These are phyloP conservation scores for Colletotrichum cordylinicola DNA, from an alignment of 2,329 filamentous ascomycete genomes.

Conservation along the genomic window DNA sequence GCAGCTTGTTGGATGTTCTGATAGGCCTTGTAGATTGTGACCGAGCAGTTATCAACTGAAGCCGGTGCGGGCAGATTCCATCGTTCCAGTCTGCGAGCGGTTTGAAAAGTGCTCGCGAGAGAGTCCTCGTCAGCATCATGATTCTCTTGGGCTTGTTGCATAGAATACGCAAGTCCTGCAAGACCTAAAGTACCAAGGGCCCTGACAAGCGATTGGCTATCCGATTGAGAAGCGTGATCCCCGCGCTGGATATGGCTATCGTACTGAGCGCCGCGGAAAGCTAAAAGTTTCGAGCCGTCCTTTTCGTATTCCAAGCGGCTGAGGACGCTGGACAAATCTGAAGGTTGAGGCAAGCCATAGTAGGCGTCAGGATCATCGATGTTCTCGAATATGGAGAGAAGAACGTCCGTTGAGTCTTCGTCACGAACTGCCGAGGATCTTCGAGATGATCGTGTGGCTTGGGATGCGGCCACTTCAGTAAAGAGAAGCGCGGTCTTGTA, in stretches of 20 bases:
- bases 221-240: slow-evolving; percentile 59
- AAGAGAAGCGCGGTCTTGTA: slow-evolving; percentile 86
- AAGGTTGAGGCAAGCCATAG: slow-evolving; percentile 84
- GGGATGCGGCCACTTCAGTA: slow-evolving; percentile 73
- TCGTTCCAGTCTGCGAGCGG: slow-evolving; percentile 82
- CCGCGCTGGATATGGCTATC: slow-evolving; percentile 79
- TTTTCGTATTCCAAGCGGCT: slow-evolving; percentile 88
- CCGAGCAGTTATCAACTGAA: slow-evolving; percentile 65
- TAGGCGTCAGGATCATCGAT: slow-evolving; percentile 97
- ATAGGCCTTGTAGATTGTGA: slow-evolving; percentile 80
- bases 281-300: slow-evolving; percentile 83
- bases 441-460: slow-evolving; percentile 62
- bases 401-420: slow-evolving; percentile 67
- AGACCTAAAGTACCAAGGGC: slow-evolving; percentile 83
- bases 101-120: slow-evolving; percentile 76
- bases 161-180: slow-evolving; percentile 82
- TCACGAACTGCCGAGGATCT: slow-evolving; percentile 67
- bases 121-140: slow-evolving; percentile 62
- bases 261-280: slow-evolving; percentile 89
- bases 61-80: slow-evolving; percentile 87
- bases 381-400: slow-evolving; percentile 86
- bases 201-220: slow-evolving; percentile 74
- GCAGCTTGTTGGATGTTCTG: slow-evolving; percentile 76
- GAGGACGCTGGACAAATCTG: slow-evolving; percentile 79
- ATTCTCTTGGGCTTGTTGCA: slow-evolving; percentile 72